phyloP scores from a whole-genome alignment of 129 eudicot genomes.

The Logfia minima region DNA sequence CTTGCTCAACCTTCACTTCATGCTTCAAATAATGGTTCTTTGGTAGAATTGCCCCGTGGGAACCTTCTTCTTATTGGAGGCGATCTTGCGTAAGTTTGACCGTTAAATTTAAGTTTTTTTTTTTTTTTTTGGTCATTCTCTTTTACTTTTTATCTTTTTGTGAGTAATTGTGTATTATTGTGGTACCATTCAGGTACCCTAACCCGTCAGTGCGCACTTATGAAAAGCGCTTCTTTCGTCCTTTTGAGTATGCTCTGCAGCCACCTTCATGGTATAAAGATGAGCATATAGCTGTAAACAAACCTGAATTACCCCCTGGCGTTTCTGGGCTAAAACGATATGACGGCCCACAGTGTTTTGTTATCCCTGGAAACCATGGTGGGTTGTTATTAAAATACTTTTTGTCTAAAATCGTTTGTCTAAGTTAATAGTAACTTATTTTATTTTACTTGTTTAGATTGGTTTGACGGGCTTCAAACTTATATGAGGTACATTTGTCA shows the following conservation, averaged over 20 bases:
- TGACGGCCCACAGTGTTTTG: constrained; percentile 90
- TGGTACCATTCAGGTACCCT: constrained; percentile 62
- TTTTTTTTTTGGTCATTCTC: neutral
- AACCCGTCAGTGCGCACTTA: constrained; percentile 89
- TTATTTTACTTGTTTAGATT: constrained; percentile 48
- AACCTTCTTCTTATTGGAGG: constrained; percentile 87
- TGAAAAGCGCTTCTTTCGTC: constrained; percentile 79
- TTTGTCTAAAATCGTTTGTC: neutral
- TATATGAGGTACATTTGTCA: constrained; percentile 96
- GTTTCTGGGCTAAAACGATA: constrained; percentile 56
- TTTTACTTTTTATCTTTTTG: neutral
- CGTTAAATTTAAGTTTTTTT: neutral
- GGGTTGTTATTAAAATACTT: constrained; percentile 21
- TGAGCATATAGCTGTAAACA: constrained; percentile 79
- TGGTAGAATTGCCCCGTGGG: constrained; percentile 57
- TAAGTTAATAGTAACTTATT: neutral
- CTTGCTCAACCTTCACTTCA: constrained; percentile 82
- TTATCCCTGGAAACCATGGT: constrained; percentile 99
- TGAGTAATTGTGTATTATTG: neutral
- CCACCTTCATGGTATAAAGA: constrained; percentile 87
- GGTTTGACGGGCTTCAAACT: constrained; percentile 98
- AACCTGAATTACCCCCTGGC: constrained; percentile 88
- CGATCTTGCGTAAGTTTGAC: constrained; percentile 86
- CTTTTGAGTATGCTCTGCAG: constrained; percentile 88
- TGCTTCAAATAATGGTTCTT: constrained; percentile 27